Evolutionary conservation across 2,329 filamentous ascomycete species (phyloP).

Genomic region (Phialophora verrucosa): DNA sequence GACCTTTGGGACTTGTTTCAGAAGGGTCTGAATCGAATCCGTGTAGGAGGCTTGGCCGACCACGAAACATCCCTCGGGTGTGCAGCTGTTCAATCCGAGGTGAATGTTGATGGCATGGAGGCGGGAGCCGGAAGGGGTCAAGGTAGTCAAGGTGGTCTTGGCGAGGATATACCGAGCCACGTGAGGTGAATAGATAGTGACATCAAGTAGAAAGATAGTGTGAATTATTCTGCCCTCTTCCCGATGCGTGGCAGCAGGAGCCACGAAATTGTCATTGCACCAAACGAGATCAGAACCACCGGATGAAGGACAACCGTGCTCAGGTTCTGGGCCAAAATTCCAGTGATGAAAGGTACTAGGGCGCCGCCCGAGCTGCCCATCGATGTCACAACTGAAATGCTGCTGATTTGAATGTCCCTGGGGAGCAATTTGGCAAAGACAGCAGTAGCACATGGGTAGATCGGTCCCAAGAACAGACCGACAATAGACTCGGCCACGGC

Average conservation of each 20-base stretch:
- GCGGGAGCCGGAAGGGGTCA: not conserved
- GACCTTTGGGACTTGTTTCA: slow-evolving; percentile 13
- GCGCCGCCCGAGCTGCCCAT: slow-evolving; percentile 52
- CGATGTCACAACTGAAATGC: slow-evolving; percentile 48
- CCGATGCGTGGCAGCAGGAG: slow-evolving; percentile 55
- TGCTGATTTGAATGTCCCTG: slow-evolving; percentile 48
- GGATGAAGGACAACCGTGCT: slow-evolving; percentile 60
- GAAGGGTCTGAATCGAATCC: slow-evolving; percentile 5
- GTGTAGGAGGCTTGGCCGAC: not conserved
- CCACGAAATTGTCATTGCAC: slow-evolving; percentile 61
- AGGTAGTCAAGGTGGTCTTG: not conserved
- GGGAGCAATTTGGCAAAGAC: slow-evolving; percentile 45
- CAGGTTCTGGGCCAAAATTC: slow-evolving; percentile 53
- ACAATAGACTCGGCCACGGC: slow-evolving; percentile 70
- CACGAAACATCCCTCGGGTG: not conserved
- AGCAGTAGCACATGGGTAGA: slow-evolving; percentile 69
- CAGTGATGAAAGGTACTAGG: slow-evolving; percentile 55
- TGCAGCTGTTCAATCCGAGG: not conserved
- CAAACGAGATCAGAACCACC: slow-evolving; percentile 62
- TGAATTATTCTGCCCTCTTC: slow-evolving; percentile 56
- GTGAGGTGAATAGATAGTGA: not conserved
- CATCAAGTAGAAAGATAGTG: not conserved
- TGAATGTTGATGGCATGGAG: not conserved
- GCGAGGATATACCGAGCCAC: not conserved
- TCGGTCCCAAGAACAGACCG: slow-evolving; percentile 75